Evolutionary conservation across 805 yeast species (phyloP).

Genomic region (Schwanniomyces pseudopolymorphus): DNA sequence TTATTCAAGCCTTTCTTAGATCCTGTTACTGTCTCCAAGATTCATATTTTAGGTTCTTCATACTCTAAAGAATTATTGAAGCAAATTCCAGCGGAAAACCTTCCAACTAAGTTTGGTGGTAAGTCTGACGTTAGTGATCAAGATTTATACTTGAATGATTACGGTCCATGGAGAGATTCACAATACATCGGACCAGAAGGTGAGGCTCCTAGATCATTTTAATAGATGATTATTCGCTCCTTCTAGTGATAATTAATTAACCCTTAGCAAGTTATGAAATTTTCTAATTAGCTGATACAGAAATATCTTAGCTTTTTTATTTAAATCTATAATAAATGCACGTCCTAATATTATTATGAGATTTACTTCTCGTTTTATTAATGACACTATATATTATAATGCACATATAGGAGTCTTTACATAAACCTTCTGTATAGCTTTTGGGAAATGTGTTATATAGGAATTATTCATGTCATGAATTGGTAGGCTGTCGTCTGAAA

Average conservation of each 20-base stretch:
- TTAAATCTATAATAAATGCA: not conserved
- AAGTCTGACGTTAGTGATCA: slow-evolving; percentile 64
- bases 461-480: no score
- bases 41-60: slow-evolving; percentile 77
- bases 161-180: slow-evolving; percentile 97
- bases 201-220: slow-evolving; percentile 65
- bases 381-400: no score
- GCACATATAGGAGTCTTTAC: no score
- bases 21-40: slow-evolving; percentile 95
- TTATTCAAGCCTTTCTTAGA: slow-evolving; percentile 92
- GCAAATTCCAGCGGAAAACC: slow-evolving; percentile 91
- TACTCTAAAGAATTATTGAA: slow-evolving; percentile 81
- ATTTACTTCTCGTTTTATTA: no score
- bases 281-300: not conserved
- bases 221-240: not conserved
- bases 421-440: no score
- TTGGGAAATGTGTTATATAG: no score
- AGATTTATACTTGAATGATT: slow-evolving; percentile 83
- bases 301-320: not conserved
- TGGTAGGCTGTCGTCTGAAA: not conserved
- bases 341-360: not conserved
- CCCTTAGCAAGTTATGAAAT: not conserved
- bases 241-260: not conserved
- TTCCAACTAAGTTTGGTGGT: slow-evolving; percentile 93
- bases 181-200: slow-evolving; percentile 93